Evolutionary conservation across 768 basidiomycete genomes (phyloP).

Genomic region (Megacollybia marginata): DNA sequence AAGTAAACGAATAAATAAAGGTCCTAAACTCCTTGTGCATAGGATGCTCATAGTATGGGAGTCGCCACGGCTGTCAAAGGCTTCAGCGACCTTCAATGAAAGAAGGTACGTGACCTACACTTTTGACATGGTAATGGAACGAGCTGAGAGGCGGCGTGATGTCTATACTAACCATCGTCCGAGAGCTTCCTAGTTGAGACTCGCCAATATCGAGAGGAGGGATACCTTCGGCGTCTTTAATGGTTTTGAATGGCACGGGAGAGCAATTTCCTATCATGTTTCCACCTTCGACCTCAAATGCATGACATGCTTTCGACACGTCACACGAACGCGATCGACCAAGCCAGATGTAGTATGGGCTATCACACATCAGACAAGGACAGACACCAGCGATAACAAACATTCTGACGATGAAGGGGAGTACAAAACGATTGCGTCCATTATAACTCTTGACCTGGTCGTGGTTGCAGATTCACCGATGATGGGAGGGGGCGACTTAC

Average conservation of each 20-base stretch:
- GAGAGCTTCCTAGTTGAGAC: slow-evolving; percentile 18
- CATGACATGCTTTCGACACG: slow-evolving; percentile 45
- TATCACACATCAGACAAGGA: slow-evolving; percentile 11
- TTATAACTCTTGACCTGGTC: slow-evolving; percentile 57
- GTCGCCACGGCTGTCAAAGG: slow-evolving; percentile 44
- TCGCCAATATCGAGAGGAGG: slow-evolving; percentile 36
- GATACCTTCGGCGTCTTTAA: slow-evolving; percentile 27
- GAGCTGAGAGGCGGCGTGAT: slow-evolving; percentile 49
- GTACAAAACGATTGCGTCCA: slow-evolving; percentile 60
- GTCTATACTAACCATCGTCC: slow-evolving; percentile 30
- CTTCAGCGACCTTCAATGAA: not conserved
- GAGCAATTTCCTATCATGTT: slow-evolving; percentile 48
- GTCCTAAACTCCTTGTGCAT: slow-evolving; percentile 61
- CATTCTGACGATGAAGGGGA: slow-evolving; percentile 64
- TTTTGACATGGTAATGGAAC: slow-evolving; percentile 55
- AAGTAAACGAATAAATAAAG: slow-evolving; percentile 60
- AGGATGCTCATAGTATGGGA: slow-evolving; percentile 65
- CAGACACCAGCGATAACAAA: slow-evolving; percentile 10
- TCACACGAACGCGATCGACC: slow-evolving; percentile 60
- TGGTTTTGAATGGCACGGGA: slow-evolving; percentile 24
- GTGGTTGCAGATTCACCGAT: not conserved
- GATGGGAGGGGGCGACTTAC: slow-evolving; percentile 21
- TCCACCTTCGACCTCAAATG: slow-evolving; percentile 58
- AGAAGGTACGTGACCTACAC: slow-evolving; percentile 21
- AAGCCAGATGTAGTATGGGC: slow-evolving; percentile 71